Conservation (phyloP, 164 flowering plant species). For the Echeveria elegans region DNA sequence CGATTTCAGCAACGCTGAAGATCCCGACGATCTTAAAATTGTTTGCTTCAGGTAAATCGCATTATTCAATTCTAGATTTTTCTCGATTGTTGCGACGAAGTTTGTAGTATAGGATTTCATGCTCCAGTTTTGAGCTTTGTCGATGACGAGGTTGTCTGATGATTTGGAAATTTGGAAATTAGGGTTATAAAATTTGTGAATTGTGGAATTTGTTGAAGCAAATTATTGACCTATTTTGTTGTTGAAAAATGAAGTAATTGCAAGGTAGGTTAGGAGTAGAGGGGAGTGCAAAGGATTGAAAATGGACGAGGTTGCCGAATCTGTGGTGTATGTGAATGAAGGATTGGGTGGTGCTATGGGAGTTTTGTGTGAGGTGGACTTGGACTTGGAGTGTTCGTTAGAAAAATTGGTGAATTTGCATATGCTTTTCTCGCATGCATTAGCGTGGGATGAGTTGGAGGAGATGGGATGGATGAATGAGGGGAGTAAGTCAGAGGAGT, state of each 20-base stretch:
- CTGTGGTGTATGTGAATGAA: conserved; percentile 19
- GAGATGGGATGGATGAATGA: conserved; percentile 22
- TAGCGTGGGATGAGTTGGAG: conserved; percentile 56
- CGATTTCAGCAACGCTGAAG: not conserved
- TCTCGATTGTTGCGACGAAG: not conserved
- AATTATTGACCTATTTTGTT: not conserved
- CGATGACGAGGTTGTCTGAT: not conserved
- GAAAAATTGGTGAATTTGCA: conserved; percentile 73
- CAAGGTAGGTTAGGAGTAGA: too few species aligned
- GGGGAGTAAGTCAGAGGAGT: conserved; percentile 19
- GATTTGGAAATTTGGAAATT: not conserved
- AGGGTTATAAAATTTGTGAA: not conserved
- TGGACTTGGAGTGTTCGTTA: conserved; percentile 51
- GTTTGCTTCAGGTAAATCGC: not conserved
- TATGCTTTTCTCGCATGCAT: conserved; percentile 54
- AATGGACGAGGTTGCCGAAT: conserved; percentile 8
- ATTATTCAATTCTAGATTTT: not conserved
- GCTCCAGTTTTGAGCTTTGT: not conserved
- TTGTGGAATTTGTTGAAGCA: not conserved
- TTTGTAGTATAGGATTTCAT: not conserved
- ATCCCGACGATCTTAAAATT: not conserved
- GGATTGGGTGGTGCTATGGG: conserved; percentile 33
- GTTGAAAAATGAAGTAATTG: too few species aligned
- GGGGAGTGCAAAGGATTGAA: not conserved
- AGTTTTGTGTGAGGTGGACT: conserved; percentile 39